Conservation (phyloP, 2,329 filamentous ascomycete genomes). For the Rhynchosporium secalis region DNA sequence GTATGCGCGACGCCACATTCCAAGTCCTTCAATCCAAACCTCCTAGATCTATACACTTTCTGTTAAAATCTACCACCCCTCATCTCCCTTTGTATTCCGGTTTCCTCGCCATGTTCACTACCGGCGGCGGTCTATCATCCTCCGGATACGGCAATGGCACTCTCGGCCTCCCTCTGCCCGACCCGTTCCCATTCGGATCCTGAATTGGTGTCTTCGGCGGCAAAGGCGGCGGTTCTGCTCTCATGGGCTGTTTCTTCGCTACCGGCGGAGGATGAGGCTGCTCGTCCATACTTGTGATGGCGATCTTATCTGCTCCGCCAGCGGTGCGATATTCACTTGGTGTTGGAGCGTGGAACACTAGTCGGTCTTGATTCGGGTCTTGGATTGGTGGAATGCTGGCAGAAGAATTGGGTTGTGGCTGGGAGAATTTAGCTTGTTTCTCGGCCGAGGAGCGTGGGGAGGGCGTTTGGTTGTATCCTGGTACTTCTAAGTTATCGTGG, state of each 20-base stretch:
- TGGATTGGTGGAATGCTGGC: neutral
- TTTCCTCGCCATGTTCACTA: conserved; percentile 83
- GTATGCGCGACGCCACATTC: neutral
- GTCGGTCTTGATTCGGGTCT: conserved; percentile 45
- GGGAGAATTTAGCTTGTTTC: conserved; percentile 39
- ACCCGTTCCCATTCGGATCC: conserved; percentile 43
- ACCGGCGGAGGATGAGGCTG: conserved; percentile 45
- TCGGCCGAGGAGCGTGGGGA: conserved; percentile 39
- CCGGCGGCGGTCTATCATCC: conserved; percentile 76
- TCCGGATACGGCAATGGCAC: conserved; percentile 66
- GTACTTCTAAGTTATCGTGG: conserved; percentile 36
- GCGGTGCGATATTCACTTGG: conserved; percentile 58
- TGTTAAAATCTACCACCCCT: neutral
- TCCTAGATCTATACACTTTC: neutral
- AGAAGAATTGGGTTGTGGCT: conserved; percentile 42
- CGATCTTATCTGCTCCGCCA: conserved; percentile 67
- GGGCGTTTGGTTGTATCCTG: conserved; percentile 26
- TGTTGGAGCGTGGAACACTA: conserved; percentile 57
- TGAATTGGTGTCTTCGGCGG: conserved; percentile 77
- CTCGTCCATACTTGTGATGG: conserved; percentile 61
- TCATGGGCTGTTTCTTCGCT: conserved; percentile 15
- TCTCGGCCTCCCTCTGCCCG: conserved; percentile 29
- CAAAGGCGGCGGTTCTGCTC: conserved; percentile 64
- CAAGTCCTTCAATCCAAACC: neutral
- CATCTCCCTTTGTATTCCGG: conserved; percentile 48